Base-by-base conservation (phyloP, 2,329 filamentous ascomycete species). In the Fusarium mundagurra region DNA sequence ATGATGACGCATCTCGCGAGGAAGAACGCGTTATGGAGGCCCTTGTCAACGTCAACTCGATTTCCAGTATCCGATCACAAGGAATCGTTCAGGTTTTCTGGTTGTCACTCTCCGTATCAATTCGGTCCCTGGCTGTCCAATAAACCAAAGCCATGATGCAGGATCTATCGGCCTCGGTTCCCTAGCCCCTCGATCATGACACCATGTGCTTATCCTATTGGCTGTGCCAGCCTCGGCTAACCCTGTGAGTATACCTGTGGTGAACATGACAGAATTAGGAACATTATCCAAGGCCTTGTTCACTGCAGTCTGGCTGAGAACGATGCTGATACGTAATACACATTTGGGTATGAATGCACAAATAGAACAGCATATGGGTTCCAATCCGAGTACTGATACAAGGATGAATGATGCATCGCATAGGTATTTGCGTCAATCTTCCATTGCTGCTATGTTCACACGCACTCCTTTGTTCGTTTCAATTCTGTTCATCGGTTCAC, bases 371-470 rank as follows among this genome's bases (percentile, higher is more conserved):
- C 20, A 22, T 0, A 11, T 8, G 1, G 6, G 5, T 22, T 31
- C 1, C 16, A 22, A 16, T 8, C 5, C 10, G 6, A 22, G 18
- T 11, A 22, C 20, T 48, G 20, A 27, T 6, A 2, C 11, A 16
- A 11, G 3, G 13, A 22, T 1, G 6, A 11, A 29, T 48, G 0
- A 22, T 22, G 0, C 8, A 4, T 29, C 6, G 4, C 13, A 5
- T 11, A 1, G 0, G 8, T 22, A 8, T 16, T 3, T 6, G 6
- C 9, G 9, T 8, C 9, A 5, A 22, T 5, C 45, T 22, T 3
- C 8, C 4, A 16, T 48, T 29, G 13, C 0, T 22, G 27, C 16
- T 11, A 8, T 11, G 9, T 31, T 29, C 20, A 22, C 9, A 8
- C 22, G 11, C 4, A 29, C 27, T 16, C 9, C 45, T 8, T 11